These are phyloP conservation scores for Oenanthe sinensis DNA, from an alignment of 129 eudicot genomes.

Conservation along the genomic window DNA sequence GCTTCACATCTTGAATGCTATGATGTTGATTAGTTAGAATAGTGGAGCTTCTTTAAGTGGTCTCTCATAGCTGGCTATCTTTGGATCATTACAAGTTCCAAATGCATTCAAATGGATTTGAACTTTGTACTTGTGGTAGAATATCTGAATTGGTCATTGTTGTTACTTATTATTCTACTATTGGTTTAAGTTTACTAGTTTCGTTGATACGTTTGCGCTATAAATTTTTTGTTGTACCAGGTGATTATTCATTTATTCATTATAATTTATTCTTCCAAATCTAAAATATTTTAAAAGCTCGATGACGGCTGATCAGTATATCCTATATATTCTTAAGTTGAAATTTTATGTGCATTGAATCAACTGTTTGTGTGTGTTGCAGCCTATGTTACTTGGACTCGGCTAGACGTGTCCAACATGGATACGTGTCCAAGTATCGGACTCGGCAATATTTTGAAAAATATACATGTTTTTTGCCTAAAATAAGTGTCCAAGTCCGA, in stretches of 20 bases:
- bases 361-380: no score
- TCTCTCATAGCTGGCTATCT: constrained; percentile 1
- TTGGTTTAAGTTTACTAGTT: background rate
- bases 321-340: background rate
- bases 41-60: background rate
- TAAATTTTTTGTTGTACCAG: background rate
- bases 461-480: no score
- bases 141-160: background rate
- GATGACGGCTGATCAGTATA: background rate
- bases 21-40: background rate
- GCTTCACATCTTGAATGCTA: background rate
- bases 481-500: no score
- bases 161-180: background rate
- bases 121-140: background rate
- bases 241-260: background rate
- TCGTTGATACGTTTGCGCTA: background rate
- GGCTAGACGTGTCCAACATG: no score
- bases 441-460: no score
- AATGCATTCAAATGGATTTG: background rate
- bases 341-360: background rate
- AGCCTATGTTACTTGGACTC: no score
- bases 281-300: background rate
- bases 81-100: background rate
- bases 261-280: constrained; percentile 3
- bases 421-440: no score